Evolutionary conservation across 768 basidiomycete genomes (phyloP).

Genomic region (Suillus fuscotomentosus): DNA sequence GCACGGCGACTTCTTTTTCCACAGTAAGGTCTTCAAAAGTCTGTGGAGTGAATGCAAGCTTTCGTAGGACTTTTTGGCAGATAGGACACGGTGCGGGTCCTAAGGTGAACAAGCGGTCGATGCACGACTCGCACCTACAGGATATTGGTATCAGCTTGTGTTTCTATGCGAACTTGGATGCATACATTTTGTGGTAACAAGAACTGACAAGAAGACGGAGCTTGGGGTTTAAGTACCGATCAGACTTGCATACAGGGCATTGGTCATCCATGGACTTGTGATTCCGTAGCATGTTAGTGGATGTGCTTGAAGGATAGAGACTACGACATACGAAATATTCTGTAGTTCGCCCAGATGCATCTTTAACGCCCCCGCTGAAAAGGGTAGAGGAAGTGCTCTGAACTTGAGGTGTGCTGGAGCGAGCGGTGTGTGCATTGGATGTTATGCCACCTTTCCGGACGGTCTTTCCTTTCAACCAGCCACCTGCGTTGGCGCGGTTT

Average conservation of each 20-base stretch:
- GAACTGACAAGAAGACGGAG: slow-evolving; percentile 90
- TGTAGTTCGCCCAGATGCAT: slow-evolving; percentile 76
- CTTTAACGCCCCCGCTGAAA: slow-evolving; percentile 84
- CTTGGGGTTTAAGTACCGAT: slow-evolving; percentile 93
- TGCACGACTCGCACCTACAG: slow-evolving; percentile 98
- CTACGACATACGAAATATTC: slow-evolving; percentile 70
- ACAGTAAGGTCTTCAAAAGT: slow-evolving; percentile 92
- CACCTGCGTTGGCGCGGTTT: slow-evolving; percentile 25
- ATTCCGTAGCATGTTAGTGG: slow-evolving; percentile 4
- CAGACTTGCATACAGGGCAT: slow-evolving; percentile 97
- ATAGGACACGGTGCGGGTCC: slow-evolving; percentile 96
- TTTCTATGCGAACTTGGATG: slow-evolving; percentile 5
- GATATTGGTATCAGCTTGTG: slow-evolving; percentile 9
- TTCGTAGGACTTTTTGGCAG: slow-evolving; percentile 83
- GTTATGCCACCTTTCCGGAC: slow-evolving; percentile 62
- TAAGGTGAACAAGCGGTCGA: slow-evolving; percentile 92
- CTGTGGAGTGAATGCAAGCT: slow-evolving; percentile 93
- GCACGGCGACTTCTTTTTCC: slow-evolving; percentile 91
- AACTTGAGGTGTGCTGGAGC: slow-evolving; percentile 64
- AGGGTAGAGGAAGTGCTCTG: slow-evolving; percentile 72
- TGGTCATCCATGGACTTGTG: slow-evolving; percentile 86
- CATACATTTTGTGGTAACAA: slow-evolving; percentile 98
- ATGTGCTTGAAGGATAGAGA: slow-evolving; percentile 1
- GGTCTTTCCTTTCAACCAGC: slow-evolving; percentile 75
- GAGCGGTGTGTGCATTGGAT: slow-evolving; percentile 44